These are phyloP conservation scores for Diospyros lotus DNA, from an alignment of 148 eudicot genomes.

Conservation along the genomic window DNA sequence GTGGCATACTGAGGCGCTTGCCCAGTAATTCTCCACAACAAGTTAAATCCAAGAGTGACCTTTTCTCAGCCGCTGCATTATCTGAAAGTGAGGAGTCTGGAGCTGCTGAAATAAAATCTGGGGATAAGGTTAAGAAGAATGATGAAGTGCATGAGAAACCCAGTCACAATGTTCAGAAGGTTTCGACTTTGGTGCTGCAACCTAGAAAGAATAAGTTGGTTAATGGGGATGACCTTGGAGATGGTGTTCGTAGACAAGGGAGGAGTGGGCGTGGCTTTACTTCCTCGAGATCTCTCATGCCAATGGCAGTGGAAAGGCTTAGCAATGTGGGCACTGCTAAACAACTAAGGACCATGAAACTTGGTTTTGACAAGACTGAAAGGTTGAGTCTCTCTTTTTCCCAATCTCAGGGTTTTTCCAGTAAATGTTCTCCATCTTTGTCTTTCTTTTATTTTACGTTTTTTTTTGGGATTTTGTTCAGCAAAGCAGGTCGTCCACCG, in stretches of 20 bases:
- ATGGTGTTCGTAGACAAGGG: conserved; percentile 58
- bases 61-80: conserved; percentile 35
- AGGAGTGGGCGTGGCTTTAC: conserved; percentile 54
- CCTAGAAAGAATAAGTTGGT: conserved; percentile 55
- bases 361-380: conserved; percentile 52
- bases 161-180: conserved; percentile 45
- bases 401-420: neutral
- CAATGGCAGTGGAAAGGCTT: conserved; percentile 40
- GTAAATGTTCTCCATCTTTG: neutral
- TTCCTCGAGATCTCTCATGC: conserved; percentile 44
- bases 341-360: conserved; percentile 53
- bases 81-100: conserved; percentile 77
- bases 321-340: conserved; percentile 50
- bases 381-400: conserved; percentile 25
- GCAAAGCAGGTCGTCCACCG: conserved; percentile 60
- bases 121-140: conserved; percentile 44
- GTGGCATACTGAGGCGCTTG: conserved; percentile 32
- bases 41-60: conserved; percentile 40
- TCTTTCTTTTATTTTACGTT: conserved; percentile 2
- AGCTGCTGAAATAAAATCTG: conserved; percentile 41
- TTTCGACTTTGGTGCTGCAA: conserved; percentile 35
- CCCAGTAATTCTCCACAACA: conserved; percentile 51
- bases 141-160: conserved; percentile 45
- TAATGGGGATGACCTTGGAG: conserved; percentile 40
- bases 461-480: conserved; percentile 20